Conservation (phyloP, 768 basidiomycete genomes). For the Hypholoma fasciculare region DNA sequence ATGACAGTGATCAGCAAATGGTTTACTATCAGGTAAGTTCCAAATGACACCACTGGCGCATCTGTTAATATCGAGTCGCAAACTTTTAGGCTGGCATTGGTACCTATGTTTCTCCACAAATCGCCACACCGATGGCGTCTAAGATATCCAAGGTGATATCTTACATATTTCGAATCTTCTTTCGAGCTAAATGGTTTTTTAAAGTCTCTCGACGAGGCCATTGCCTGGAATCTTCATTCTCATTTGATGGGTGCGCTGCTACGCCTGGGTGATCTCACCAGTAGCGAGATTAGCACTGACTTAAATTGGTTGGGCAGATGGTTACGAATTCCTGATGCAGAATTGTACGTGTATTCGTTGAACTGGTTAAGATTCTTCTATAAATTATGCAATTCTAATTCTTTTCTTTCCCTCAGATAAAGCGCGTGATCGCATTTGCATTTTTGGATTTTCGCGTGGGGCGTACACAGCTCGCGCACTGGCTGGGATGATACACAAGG, state of each 20-base stretch:
- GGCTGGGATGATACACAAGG: slow-evolving; percentile 34
- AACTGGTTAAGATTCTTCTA: too few species aligned
- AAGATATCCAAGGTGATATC: slow-evolving; percentile 38
- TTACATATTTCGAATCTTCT: background rate
- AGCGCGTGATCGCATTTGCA: slow-evolving; percentile 53
- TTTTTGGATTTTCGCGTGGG: slow-evolving; percentile 66
- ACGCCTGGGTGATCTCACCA: background rate
- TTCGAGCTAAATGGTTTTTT: background rate
- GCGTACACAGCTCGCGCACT: slow-evolving; percentile 50
- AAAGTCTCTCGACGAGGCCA: slow-evolving; percentile 40
- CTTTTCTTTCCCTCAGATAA: slow-evolving; percentile 28
- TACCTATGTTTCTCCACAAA: slow-evolving; percentile 44
- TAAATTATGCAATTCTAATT: background rate
- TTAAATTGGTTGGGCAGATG: slow-evolving; percentile 29
- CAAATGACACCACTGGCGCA: background rate
- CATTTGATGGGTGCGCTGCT: slow-evolving; percentile 48
- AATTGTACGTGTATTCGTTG: slow-evolving; percentile 36
- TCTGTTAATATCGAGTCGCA: too few species aligned
- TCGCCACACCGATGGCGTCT: slow-evolving; percentile 41
- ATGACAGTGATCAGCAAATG: slow-evolving; percentile 32
- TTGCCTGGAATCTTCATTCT: slow-evolving; percentile 49
- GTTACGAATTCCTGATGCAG: slow-evolving; percentile 61
- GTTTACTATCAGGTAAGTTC: slow-evolving; percentile 34
- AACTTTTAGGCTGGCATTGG: slow-evolving; percentile 48
- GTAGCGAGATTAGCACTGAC: background rate